A percentile compares a stretch with the other conserved stretches of the same genome.
phyloP scores from a whole-genome alignment of 2,329 filamentous ascomycete genomes.

The Alternaria arbusti region DNA sequence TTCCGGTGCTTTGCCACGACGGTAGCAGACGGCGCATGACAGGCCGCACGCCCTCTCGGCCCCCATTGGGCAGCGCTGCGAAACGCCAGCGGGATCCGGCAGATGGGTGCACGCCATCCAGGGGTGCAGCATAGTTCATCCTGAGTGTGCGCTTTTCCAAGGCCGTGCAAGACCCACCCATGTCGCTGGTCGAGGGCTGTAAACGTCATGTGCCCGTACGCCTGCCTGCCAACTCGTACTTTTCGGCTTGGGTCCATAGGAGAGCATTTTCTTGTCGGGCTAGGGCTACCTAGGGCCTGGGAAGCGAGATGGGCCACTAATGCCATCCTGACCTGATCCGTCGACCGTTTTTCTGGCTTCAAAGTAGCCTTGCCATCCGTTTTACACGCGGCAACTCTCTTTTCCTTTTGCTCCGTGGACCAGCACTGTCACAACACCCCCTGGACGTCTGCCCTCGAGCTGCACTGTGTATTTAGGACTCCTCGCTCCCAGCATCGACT shows the following conservation, averaged over 20 bases:
- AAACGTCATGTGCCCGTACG: conserved; percentile 45
- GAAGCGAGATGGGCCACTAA: conserved; percentile 37
- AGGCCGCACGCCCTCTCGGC: neutral
- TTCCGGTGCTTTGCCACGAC: conserved; percentile 33
- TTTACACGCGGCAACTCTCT: conserved; percentile 8
- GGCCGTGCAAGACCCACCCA: conserved; percentile 37
- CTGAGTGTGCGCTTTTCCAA: conserved; percentile 24
- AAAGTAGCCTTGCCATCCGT: conserved; percentile 22
- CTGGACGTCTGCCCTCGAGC: neutral
- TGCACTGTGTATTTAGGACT: conserved; percentile 1
- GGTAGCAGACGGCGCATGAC: conserved; percentile 20
- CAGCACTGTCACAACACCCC: neutral
- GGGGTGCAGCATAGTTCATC: conserved; percentile 27
- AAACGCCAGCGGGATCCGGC: conserved; percentile 33
- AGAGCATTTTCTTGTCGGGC: conserved; percentile 24
- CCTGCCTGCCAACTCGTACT: conserved; percentile 17
- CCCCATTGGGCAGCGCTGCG: conserved; percentile 21
- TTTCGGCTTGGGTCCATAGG: conserved; percentile 28
- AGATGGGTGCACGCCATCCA: conserved; percentile 26
- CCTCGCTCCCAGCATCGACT: conserved; percentile 11
- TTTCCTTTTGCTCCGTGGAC: conserved; percentile 10
- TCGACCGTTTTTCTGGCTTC: conserved; percentile 28
- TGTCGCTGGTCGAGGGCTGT: conserved; percentile 26
- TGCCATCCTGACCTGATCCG: conserved; percentile 32
- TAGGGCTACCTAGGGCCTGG: conserved; percentile 15